A percentile compares a stretch with the other conserved stretches of the same genome.
Evolutionary conservation across 768 basidiomycete species (phyloP).

Genomic region (Leccinum disarticulatum): DNA sequence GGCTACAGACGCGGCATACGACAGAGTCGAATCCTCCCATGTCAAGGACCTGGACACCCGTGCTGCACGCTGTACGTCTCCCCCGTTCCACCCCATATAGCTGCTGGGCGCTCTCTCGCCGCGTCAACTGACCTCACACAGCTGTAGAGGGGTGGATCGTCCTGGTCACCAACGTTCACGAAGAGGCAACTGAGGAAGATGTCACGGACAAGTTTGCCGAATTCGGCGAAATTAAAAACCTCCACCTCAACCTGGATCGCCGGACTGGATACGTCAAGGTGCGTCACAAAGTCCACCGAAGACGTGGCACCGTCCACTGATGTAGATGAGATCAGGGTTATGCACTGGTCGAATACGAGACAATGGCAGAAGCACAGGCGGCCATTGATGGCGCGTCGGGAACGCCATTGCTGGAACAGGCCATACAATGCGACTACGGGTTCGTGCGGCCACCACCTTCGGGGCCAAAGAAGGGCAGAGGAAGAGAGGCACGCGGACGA

Average conservation of each 20-base stretch:
- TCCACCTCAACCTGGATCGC: slow-evolving; percentile 95
- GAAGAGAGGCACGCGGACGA: slow-evolving; percentile 59
- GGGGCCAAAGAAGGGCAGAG: slow-evolving; percentile 75
- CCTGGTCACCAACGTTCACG: slow-evolving; percentile 93
- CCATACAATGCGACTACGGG: slow-evolving; percentile 86
- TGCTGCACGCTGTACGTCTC: slow-evolving; percentile 78
- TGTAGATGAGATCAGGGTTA: slow-evolving; percentile 66
- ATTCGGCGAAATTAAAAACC: slow-evolving; percentile 96
- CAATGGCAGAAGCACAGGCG: slow-evolving; percentile 88
- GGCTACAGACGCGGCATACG: slow-evolving; percentile 69
- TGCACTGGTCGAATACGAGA: slow-evolving; percentile 96
- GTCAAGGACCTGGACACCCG: slow-evolving; percentile 68
- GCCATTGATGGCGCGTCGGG: slow-evolving; percentile 92
- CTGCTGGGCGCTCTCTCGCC: slow-evolving; percentile 5
- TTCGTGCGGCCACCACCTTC: slow-evolving; percentile 85
- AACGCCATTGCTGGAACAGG: slow-evolving; percentile 81
- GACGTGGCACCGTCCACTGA: slow-evolving; percentile 1
- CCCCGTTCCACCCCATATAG: slow-evolving; percentile 1
- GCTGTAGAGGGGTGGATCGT: slow-evolving; percentile 99
- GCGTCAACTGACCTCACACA: slow-evolving; percentile 34
- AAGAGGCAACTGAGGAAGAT: slow-evolving; percentile 98
- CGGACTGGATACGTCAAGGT: slow-evolving; percentile 99
- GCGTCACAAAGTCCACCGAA: slow-evolving; percentile 15
- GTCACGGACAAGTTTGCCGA: slow-evolving; percentile 95
- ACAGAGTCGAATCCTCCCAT: slow-evolving; percentile 72